phyloP scores from a whole-genome alignment of 1,139 yeast species.

The Saccharomycopsis hybrid region DNA sequence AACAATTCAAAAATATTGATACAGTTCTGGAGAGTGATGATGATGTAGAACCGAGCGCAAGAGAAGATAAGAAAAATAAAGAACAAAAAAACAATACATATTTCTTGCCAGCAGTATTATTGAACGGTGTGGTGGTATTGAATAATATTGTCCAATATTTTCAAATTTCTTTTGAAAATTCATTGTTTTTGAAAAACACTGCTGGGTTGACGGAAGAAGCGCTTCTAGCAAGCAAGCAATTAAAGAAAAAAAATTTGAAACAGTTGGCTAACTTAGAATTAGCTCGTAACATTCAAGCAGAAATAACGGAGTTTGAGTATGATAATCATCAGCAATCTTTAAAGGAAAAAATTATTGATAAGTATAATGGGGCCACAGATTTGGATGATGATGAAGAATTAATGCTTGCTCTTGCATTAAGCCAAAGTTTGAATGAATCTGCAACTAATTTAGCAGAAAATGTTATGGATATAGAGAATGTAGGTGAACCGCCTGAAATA shows the following conservation, averaged over 20 bases:
- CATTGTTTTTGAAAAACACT: slow-evolving; percentile 8
- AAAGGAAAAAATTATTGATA: slow-evolving; percentile 5
- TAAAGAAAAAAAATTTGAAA: slow-evolving; percentile 6
- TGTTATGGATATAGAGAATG: background rate
- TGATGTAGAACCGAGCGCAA: background rate
- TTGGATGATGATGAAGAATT: slow-evolving; percentile 15
- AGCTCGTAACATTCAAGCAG: slow-evolving; percentile 4
- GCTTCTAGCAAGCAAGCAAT: slow-evolving; percentile 1
- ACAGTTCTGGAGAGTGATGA: background rate
- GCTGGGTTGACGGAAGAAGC: slow-evolving; percentile 7
- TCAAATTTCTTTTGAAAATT: slow-evolving; percentile 18
- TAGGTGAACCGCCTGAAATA: background rate
- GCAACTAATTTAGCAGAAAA: background rate
- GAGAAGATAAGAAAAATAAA: background rate
- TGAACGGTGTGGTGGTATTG: slow-evolving; percentile 15
- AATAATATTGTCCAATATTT: slow-evolving; percentile 19
- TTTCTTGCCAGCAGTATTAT: slow-evolving; percentile 5
- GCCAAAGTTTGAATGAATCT: slow-evolving; percentile 9
- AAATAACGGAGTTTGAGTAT: slow-evolving; percentile 12
- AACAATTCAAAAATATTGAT: too few species aligned
- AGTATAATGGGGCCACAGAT: slow-evolving; percentile 16
- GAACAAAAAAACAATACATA: background rate
- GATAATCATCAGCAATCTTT: slow-evolving; percentile 1
- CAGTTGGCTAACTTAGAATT: slow-evolving; percentile 4
- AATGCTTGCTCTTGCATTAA: slow-evolving; percentile 16